Evolutionary conservation across 768 basidiomycete species (phyloP).

Genomic region (Tremella yokohamensis): DNA sequence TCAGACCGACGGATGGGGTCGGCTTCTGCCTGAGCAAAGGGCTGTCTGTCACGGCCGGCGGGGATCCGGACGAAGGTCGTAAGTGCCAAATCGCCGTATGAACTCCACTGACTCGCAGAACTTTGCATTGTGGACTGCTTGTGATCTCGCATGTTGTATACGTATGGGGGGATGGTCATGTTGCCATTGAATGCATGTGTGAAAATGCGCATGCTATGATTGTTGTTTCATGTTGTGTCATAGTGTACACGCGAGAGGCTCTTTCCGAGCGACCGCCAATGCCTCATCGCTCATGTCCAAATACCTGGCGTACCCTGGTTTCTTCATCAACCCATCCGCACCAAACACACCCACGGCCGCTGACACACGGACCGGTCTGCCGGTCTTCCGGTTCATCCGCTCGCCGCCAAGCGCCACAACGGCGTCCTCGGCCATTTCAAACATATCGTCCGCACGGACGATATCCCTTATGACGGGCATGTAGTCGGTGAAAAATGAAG

Average conservation of each 20-base stretch:
- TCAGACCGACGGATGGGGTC: constrained; percentile 21
- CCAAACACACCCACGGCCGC: not conserved
- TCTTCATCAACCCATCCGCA: constrained; percentile 1
- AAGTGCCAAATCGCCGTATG: too few species aligned
- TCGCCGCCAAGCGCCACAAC: constrained; percentile 34
- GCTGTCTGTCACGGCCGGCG: too few species aligned
- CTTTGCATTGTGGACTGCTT: too few species aligned
- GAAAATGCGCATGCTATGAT: not conserved
- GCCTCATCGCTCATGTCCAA: constrained; percentile 24
- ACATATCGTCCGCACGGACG: constrained; percentile 63
- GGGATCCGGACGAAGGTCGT: too few species aligned
- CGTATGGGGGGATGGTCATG: not conserved
- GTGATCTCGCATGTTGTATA: too few species aligned
- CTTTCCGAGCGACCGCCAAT: not conserved
- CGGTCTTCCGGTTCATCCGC: constrained; percentile 43
- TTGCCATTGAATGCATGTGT: constrained; percentile 3
- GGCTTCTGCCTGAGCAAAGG: constrained; percentile 20
- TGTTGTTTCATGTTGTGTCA: not conserved
- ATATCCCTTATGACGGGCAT: constrained; percentile 66
- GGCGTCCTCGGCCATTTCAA: constrained; percentile 34
- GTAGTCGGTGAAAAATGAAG: constrained; percentile 64
- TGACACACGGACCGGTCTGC: constrained; percentile 35
- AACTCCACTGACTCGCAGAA: too few species aligned
- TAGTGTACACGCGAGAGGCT: too few species aligned
- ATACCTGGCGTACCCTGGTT: constrained; percentile 30